Percentiles rank a stretch among this genome's conserved stretches.
Evolutionary conservation across 192 early-diverging fungal species (phyloP).

Genomic region (Chytriomyces sp.): DNA sequence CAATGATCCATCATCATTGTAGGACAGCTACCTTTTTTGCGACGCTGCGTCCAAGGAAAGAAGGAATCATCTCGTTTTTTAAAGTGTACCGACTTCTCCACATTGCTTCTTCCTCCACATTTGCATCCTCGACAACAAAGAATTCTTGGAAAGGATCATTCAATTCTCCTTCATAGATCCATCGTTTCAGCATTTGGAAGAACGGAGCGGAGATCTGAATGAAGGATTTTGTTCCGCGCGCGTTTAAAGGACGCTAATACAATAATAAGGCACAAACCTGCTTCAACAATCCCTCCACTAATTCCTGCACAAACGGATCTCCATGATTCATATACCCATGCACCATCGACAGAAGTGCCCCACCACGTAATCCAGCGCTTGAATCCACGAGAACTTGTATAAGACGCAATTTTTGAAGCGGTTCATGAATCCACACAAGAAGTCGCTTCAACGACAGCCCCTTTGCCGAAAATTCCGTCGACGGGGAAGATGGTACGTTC

Average conservation of each 20-base stretch:
- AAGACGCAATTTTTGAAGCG: slow-evolving; percentile 74
- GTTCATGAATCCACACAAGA: slow-evolving; percentile 83
- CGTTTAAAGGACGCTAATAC: background rate
- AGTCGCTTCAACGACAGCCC: slow-evolving; percentile 83
- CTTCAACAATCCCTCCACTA: slow-evolving; percentile 75
- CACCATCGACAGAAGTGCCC: slow-evolving; percentile 73
- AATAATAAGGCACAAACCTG: slow-evolving; percentile 49
- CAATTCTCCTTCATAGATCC: slow-evolving; percentile 94
- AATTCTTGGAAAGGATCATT: slow-evolving; percentile 92
- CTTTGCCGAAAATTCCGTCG: slow-evolving; percentile 38
- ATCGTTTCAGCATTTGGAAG: slow-evolving; percentile 83
- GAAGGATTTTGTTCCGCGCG: background rate
- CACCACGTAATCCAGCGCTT: slow-evolving; percentile 63
- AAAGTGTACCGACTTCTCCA: slow-evolving; percentile 86
- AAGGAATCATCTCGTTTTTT: slow-evolving; percentile 81
- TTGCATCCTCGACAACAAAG: slow-evolving; percentile 72
- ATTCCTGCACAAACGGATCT: slow-evolving; percentile 83
- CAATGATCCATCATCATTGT: background rate
- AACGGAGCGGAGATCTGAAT: slow-evolving; percentile 81
- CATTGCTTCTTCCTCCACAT: slow-evolving; percentile 67
- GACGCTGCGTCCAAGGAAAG: slow-evolving; percentile 73
- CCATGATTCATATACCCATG: slow-evolving; percentile 88
- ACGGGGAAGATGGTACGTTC: slow-evolving; percentile 37
- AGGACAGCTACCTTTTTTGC: slow-evolving; percentile 73
- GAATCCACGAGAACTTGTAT: slow-evolving; percentile 74